Base-by-base conservation (phyloP, 2,329 filamentous ascomycete species). In the Penicillium polonicum region DNA sequence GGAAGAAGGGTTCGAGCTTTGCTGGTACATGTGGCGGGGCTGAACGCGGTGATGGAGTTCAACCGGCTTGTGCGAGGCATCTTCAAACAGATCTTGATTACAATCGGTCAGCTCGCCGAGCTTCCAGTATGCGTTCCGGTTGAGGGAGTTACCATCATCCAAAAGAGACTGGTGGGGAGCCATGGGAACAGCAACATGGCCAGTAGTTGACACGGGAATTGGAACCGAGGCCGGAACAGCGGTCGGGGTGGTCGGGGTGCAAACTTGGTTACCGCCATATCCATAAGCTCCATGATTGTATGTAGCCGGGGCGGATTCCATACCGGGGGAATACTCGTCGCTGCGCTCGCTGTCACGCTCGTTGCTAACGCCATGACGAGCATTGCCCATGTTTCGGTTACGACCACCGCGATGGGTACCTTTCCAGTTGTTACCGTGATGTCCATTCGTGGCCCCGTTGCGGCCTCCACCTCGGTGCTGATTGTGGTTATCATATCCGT, bases 81-180 rank as follows among this genome's bases (percentile, higher is more conserved):
- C 15, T 5, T 39, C 41, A 10, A 57, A 45, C 13, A 27, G 13
- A 46, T 33, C 29, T 46, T 53, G 5, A 21, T 35, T 8, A 15
- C 10, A 15, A 8, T 44, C 17, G 27, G 45, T 36, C 38, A 43
- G 45, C n/a, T 36, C 31, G 13, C 29, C 13, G 42, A 17, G 19
- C 25, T 13, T 38, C 42, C 23, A 48, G 21, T 25, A 48, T 1
- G 5, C 0, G 8, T 36, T 48, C 9, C 33, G n/a, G n/a, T 17
- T 23, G n/a, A 15, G 42, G 15, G 33, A 38, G 25, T 48, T 53
- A 48, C 51, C 43, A 9, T 53, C 51, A 25, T 53, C 51, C 25
- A 53, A 23, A 5, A 53, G 42, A 39, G 33, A 53, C 27, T 13
- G 19, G 4, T 39, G 19, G 9, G 31, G 8, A 35, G 31, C n/a